Evolutionary conservation across 2,329 filamentous ascomycete genomes (phyloP).

Genomic region (Curvularia lunata): DNA sequence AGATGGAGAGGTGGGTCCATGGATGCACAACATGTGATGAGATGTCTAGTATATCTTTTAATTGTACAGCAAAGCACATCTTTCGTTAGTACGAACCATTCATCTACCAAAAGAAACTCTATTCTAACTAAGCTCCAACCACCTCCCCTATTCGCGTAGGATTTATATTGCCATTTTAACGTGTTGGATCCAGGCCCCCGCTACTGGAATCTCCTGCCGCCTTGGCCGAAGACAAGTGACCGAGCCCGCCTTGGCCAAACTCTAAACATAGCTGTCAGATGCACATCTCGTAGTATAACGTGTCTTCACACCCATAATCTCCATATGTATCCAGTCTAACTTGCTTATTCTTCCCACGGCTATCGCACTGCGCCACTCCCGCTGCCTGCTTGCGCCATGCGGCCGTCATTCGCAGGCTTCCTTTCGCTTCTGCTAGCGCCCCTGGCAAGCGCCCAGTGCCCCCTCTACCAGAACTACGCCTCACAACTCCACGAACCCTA

Average conservation of each 20-base stretch:
- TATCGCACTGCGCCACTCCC: background rate
- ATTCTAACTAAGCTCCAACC: background rate
- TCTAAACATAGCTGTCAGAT: constrained; percentile 2
- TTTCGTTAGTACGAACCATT: background rate
- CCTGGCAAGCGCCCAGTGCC: constrained; percentile 47
- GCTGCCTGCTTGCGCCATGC: constrained; percentile 14
- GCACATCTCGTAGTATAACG: background rate
- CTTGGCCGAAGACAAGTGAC: constrained; percentile 5
- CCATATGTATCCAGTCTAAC: background rate
- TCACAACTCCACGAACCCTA: constrained; percentile 50
- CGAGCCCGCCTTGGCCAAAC: constrained; percentile 17
- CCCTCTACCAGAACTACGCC: constrained; percentile 53
- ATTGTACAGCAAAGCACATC: too few relatives aligned
- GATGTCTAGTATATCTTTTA: too few relatives aligned
- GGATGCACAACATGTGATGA: too few relatives aligned
- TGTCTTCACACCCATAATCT: background rate
- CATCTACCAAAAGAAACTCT: background rate
- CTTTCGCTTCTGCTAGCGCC: constrained; percentile 17
- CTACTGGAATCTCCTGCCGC: background rate
- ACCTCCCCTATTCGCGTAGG: background rate
- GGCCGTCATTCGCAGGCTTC: constrained; percentile 6
- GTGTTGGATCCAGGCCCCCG: background rate
- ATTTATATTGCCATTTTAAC: background rate
- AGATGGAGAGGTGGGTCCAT: too few relatives aligned
- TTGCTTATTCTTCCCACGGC: background rate